Evolutionary conservation across 805 yeast genomes (phyloP), one percentile per base, ranked within the genome.

Genomic region (Candida patagonica): DNA sequence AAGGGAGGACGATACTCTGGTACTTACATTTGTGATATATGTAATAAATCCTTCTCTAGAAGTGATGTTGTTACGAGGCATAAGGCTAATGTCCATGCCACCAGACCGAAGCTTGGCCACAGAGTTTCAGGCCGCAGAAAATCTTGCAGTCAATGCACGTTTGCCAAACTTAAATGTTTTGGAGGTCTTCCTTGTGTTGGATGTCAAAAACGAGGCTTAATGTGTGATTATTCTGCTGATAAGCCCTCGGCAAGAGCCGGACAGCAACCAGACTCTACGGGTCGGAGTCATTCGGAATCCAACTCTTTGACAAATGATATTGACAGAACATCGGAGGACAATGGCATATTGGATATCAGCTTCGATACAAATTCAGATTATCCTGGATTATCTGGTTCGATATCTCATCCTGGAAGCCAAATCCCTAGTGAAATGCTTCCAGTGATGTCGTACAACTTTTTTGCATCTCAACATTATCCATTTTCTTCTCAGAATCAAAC

Each of bases 111-210:
- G n/a, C 26, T 21, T 17, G 16, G 33, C 15, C 29, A 27, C 27
- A 26, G 24, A 15, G 33, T 17, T 12, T 42, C 45, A 2, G n/a
- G n/a, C n/a, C 37, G 48, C 10, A 35, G 44, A 20, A 33, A 27
- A 15, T 39, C 45, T 9, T 44, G 48, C 19, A 25, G 24, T 15
- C 38, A 32, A 9, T 44, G 48, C 26, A 35, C 40, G 13, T 26
- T 32, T n/a, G 35, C 45, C 4, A 50, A 50, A 33, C 43, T 50
- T 22, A 48, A 40, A 30, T 50, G 54, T 38, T 43, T 50, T 10
- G 54, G 54, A 5, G 54, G 53, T 4, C 35, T 26, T 17, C 35
- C 30, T n/a, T 50, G 54, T 26, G 51, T 46, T 12, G 41, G 49
- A 24, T 50, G 54, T 34, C 26, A 38, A 13, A 49, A 40, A 29